A percentile compares a stretch with the other conserved stretches of the same genome.
Conservation (phyloP, 768 basidiomycete genomes). For the Phaeotremella skinneri region DNA sequence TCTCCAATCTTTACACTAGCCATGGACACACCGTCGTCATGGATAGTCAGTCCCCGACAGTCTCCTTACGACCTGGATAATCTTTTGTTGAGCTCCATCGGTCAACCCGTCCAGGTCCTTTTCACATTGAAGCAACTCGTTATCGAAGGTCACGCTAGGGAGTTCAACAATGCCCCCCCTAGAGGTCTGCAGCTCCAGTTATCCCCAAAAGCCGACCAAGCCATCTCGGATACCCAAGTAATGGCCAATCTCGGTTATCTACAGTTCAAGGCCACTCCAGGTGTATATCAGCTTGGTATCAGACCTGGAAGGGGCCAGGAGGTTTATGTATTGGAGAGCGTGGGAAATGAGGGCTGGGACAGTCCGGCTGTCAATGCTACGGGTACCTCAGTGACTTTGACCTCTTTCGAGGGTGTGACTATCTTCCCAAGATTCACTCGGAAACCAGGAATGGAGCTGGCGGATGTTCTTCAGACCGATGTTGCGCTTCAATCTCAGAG, state of each 20-base stretch:
- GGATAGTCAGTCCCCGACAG: constrained; percentile 87
- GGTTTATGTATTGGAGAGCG: constrained; percentile 77
- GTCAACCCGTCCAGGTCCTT: constrained; percentile 38
- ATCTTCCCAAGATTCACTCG: constrained; percentile 76
- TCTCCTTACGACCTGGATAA: constrained; percentile 94
- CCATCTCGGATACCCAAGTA: constrained; percentile 75
- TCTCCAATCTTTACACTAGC: constrained; percentile 92
- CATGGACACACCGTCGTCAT: constrained; percentile 84
- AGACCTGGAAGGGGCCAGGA: constrained; percentile 75
- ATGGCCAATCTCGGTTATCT: constrained; percentile 94
- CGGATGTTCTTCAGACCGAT: constrained; percentile 68
- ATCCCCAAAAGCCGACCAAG: constrained; percentile 51
- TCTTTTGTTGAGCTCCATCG: constrained; percentile 75
- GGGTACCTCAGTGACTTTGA: constrained; percentile 74
- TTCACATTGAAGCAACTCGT: constrained; percentile 89
- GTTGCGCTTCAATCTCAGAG: constrained; percentile 6
- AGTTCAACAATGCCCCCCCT: constrained; percentile 67
- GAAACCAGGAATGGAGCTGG: constrained; percentile 70
- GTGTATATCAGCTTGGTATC: constrained; percentile 78
- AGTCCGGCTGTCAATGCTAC: constrained; percentile 67
- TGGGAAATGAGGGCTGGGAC: constrained; percentile 84
- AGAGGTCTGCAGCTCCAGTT: constrained; percentile 90
- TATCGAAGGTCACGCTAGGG: constrained; percentile 90
- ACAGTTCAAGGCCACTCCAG: constrained; percentile 91
- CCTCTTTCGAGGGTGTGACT: constrained; percentile 85